Conservation (phyloP, 176 grass and related monocot genomes). For the Hordeum vulgare region MorexV3_pseudomolecules_assembly NC_058519.1:54878633-54879132, state of each 20-base stretch:
- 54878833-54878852: conserved; percentile 40
- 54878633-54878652: conserved; percentile 9
- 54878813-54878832: conserved; percentile 30
- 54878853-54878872: conserved; percentile 49
- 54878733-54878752: conserved; percentile 41
- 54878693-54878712: conserved; percentile 35
- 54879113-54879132: not conserved
- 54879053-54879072: not conserved
- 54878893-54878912: conserved; percentile 50
- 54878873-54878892: conserved; percentile 51
- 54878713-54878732: conserved; percentile 47
- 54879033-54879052: not conserved
- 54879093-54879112: too few species aligned
- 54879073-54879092: too few species aligned
- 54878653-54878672: conserved; percentile 30
- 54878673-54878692: conserved; percentile 16
- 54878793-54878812: conserved; percentile 23
- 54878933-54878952: conserved; percentile 63
- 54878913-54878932: conserved; percentile 65
- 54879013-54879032: not conserved
- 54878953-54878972: conserved; percentile 57
- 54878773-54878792: conserved; percentile 41
- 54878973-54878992: conserved; percentile 13
- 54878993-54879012: not conserved
- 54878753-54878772: conserved; percentile 25